Evolutionary conservation across 73 alveolate species (phyloP).

Genomic region (Symbiodinium pilosum): DNA sequence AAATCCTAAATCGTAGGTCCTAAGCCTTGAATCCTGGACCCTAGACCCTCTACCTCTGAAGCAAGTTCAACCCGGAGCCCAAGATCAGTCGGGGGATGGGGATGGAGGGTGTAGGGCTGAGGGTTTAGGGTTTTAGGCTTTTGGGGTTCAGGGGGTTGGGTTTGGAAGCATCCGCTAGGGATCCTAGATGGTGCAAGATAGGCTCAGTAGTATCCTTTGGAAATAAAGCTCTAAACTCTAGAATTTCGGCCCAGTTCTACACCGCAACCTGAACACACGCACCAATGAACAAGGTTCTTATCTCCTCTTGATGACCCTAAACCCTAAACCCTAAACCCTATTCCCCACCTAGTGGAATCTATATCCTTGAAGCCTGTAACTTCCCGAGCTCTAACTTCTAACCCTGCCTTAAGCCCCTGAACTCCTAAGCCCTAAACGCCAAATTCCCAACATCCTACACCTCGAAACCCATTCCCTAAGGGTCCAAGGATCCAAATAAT

Average conservation of each 20-base stretch:
- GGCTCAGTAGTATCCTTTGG: no score
- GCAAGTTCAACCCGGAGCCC: neutral
- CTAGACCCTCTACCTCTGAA: neutral
- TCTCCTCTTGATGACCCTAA: neutral
- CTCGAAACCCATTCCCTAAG: no score
- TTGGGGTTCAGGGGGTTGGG: neutral
- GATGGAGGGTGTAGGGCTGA: neutral
- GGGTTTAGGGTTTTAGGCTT: neutral
- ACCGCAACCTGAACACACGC: no score
- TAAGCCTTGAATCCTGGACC: neutral
- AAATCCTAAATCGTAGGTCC: neutral
- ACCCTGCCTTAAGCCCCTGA: no score
- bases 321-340: neutral
- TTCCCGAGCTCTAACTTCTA: neutral
- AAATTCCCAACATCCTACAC: neutral
- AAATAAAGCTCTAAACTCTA: no score
- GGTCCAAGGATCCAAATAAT: no score
- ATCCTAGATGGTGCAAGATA: no score
- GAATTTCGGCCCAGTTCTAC: no score
- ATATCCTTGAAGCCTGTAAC: neutral
- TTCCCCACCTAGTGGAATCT: neutral
- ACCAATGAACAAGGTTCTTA: no score
- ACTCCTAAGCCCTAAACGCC: neutral
- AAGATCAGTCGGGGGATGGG: neutral
- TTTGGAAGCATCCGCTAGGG: neutral